phyloP scores from a whole-genome alignment of 2,329 filamentous ascomycete species.

The Nothophoma quercina region DNA sequence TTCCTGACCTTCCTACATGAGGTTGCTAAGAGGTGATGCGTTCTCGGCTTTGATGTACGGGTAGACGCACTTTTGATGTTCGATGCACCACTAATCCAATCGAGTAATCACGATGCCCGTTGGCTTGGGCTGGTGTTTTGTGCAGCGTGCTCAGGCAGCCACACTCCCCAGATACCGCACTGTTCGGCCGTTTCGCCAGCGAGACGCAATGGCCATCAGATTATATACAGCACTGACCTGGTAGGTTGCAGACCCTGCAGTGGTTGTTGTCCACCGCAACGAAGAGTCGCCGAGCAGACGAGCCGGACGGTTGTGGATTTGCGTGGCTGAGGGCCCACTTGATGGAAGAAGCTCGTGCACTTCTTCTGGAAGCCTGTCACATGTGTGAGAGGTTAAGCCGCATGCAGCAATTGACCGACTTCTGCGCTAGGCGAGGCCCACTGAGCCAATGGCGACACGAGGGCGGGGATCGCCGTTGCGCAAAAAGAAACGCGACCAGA shows the following conservation, averaged over 20 bases:
- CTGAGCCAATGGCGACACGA: slow-evolving; percentile 12
- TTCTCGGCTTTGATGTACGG: slow-evolving; percentile 21
- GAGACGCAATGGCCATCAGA: slow-evolving; percentile 11
- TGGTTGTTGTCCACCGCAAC: slow-evolving; percentile 21
- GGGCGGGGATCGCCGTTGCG: slow-evolving; percentile 13
- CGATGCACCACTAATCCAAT: not conserved
- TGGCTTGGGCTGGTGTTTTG: not conserved
- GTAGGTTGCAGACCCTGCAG: slow-evolving; percentile 31
- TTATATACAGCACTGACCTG: slow-evolving; percentile 3
- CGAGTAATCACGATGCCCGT: slow-evolving; percentile 10
- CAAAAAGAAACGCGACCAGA: slow-evolving; percentile 16
- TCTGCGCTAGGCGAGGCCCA: slow-evolving; percentile 9
- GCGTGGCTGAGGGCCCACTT: slow-evolving; percentile 19
- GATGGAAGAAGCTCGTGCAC: slow-evolving; percentile 25
- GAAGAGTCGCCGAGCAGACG: slow-evolving; percentile 16
- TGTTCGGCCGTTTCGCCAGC: slow-evolving; percentile 19
- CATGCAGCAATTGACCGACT: slow-evolving; percentile 21
- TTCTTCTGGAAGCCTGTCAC: slow-evolving; percentile 30
- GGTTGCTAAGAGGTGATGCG: slow-evolving; percentile 15
- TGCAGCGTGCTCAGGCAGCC: not conserved
- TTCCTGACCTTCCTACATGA: slow-evolving; percentile 23
- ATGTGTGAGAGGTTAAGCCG: slow-evolving; percentile 16
- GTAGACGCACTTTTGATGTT: not conserved
- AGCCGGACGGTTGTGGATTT: slow-evolving; percentile 15
- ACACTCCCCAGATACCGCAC: slow-evolving; percentile 21